Conservation (phyloP, 139 green algal species). For the Yamagishiella unicocca region DNA sequence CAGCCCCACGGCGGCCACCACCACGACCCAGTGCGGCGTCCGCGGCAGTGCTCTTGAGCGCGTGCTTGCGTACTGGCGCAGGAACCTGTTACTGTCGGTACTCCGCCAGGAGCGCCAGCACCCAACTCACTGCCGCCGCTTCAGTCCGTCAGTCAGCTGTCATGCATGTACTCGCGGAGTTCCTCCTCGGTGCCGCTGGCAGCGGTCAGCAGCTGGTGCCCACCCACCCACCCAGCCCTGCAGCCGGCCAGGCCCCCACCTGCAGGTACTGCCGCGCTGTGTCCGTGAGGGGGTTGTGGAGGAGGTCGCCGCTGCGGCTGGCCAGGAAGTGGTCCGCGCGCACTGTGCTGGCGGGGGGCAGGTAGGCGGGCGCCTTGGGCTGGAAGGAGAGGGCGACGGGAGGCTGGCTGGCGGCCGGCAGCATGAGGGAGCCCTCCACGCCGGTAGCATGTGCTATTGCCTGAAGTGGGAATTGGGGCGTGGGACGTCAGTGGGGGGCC, state of each 20-base stretch:
- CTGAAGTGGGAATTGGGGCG: not conserved
- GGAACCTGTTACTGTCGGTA: too few relatives aligned
- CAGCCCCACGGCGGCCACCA: too few relatives aligned
- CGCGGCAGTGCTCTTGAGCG: too few relatives aligned
- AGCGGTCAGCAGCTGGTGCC: too few relatives aligned
- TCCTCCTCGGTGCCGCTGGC: too few relatives aligned
- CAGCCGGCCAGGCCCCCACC: not conserved
- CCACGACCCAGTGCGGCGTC: too few relatives aligned
- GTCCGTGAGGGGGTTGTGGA: slow-evolving; percentile 49
- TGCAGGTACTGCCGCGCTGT: slow-evolving; percentile 42
- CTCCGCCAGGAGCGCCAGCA: too few relatives aligned
- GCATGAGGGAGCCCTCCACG: not conserved
- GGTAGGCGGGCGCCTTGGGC: slow-evolving; percentile 26
- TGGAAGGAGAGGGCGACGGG: not conserved
- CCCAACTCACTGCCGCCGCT: too few relatives aligned
- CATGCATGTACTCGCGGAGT: too few relatives aligned
- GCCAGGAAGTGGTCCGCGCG: slow-evolving; percentile 43
- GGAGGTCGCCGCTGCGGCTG: not conserved
- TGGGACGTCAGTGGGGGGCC: too few relatives aligned
- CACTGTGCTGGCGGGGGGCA: slow-evolving; percentile 2
- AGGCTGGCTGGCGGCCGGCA: not conserved
- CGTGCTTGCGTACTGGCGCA: too few relatives aligned
- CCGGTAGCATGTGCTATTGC: not conserved
- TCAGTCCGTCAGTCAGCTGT: too few relatives aligned
- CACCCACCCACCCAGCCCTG: not conserved